phyloP scores from a whole-genome alignment of 768 basidiomycete genomes.

The Xerocomus potaroensis region DNA sequence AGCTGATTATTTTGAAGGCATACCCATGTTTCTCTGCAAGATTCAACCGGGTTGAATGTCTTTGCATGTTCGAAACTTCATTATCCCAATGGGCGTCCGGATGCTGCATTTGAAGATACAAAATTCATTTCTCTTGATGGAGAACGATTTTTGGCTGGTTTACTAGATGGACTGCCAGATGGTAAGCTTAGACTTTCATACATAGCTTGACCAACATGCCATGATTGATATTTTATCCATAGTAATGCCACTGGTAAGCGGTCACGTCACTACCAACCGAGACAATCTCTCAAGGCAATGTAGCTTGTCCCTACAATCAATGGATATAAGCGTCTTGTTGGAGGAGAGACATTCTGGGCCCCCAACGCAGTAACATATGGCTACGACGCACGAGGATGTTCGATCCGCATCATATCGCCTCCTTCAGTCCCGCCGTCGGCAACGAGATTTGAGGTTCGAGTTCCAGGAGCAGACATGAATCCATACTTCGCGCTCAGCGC shows the following conservation, averaged over 20 bases:
- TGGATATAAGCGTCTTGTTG: constrained; percentile 94
- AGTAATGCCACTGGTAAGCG: constrained; percentile 80
- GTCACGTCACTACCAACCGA: not conserved
- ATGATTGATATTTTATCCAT: constrained; percentile 1
- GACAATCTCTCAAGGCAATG: not conserved
- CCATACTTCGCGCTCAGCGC: constrained; percentile 86
- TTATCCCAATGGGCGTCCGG: constrained; percentile 55
- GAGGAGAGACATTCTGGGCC: constrained; percentile 92
- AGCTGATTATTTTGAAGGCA: constrained; percentile 47
- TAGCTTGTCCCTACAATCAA: constrained; percentile 89
- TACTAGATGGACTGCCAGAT: constrained; percentile 86
- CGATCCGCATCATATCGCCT: constrained; percentile 88
- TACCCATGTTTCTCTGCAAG: constrained; percentile 84
- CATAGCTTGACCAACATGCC: not conserved
- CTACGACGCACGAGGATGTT: constrained; percentile 91
- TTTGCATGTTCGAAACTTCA: constrained; percentile 72
- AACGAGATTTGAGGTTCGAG: constrained; percentile 88
- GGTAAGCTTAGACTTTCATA: constrained; percentile 41
- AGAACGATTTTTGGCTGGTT: constrained; percentile 93
- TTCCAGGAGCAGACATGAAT: constrained; percentile 97
- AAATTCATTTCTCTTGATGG: constrained; percentile 77
- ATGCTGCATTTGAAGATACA: constrained; percentile 76
- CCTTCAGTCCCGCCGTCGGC: constrained; percentile 78
- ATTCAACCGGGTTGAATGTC: constrained; percentile 63
- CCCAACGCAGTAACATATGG: constrained; percentile 92